Percentiles rank a stretch among this genome's conserved stretches.
Evolutionary conservation across 495 filamentous ascomycete genomes (phyloP).

Genomic region (Neurospora sp.): DNA sequence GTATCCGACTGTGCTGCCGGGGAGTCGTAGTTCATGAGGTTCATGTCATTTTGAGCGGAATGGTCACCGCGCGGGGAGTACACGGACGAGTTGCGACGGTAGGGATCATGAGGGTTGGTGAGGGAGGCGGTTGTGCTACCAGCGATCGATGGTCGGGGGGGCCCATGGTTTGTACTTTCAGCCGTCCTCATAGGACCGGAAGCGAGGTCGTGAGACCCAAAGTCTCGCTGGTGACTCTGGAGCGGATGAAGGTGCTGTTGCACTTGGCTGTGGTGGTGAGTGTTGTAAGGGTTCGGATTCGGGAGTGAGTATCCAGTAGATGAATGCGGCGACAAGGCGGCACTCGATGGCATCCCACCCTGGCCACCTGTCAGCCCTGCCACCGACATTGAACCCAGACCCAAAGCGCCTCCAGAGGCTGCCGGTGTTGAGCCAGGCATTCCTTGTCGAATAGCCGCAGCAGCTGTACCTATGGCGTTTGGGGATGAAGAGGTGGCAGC

Average conservation of each 20-base stretch:
- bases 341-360: not conserved
- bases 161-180: not conserved
- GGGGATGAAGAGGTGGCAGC: not conserved
- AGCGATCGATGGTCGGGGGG: not conserved
- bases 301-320: not conserved
- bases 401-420: not conserved
- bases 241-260: not conserved
- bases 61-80: conserved; percentile 26
- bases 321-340: not conserved
- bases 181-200: not conserved
- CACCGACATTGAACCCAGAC: not conserved
- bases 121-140: not conserved
- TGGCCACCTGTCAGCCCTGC: not conserved
- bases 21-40: not conserved
- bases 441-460: conserved; percentile 3
- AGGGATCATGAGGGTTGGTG: not conserved
- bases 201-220: not conserved
- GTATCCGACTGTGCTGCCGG: conserved; percentile 1
- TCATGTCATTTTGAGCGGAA: conserved; percentile 18
- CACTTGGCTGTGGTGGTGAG: not conserved
- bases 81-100: conserved; percentile 14
- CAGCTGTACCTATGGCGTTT: not conserved
- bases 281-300: not conserved
- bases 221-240: not conserved
- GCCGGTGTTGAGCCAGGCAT: not conserved